phyloP scores from a whole-genome alignment of 306 rosid genomes.

The Malus orientalis region DNA sequence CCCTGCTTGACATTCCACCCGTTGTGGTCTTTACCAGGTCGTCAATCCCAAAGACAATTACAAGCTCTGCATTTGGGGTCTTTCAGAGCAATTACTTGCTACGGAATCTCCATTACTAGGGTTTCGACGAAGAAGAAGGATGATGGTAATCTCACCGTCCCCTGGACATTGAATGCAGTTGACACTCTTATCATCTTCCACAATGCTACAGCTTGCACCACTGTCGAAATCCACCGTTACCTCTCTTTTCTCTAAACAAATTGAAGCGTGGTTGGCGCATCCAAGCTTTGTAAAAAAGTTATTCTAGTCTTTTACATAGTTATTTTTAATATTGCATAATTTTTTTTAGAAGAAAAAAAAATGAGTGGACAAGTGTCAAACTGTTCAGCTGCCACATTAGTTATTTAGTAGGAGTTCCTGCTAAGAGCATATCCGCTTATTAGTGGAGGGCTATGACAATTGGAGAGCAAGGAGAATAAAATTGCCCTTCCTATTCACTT shows the following conservation, averaged over 20 bases:
- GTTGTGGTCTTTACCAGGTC: constrained; percentile 2
- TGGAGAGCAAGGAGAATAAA: too few relatives aligned
- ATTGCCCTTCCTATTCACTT: too few relatives aligned
- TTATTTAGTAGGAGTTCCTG: too few relatives aligned
- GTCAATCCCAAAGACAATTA: neutral
- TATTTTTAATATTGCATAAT: too few relatives aligned
- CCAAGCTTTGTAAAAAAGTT: too few relatives aligned
- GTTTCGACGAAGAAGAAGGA: constrained; percentile 18
- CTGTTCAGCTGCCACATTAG: too few relatives aligned
- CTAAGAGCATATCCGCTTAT: too few relatives aligned
- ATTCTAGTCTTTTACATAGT: too few relatives aligned
- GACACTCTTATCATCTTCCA: constrained; percentile 31
- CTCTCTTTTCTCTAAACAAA: neutral
- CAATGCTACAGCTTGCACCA: constrained; percentile 17
- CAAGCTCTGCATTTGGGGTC: neutral
- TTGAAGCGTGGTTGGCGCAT: too few relatives aligned
- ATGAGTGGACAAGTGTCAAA: too few relatives aligned
- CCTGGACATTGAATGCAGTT: constrained; percentile 47
- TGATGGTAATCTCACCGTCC: constrained; percentile 21
- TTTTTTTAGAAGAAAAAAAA: too few relatives aligned
- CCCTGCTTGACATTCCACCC: constrained; percentile 32
- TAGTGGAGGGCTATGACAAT: too few relatives aligned
- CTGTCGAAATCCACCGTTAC: constrained; percentile 62
- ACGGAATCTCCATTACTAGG: constrained; percentile 22
- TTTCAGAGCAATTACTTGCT: constrained; percentile 5